These are phyloP conservation scores for Wickerhamiella kazuoi DNA, from an alignment of 805 yeast species.

Conservation along the genomic window DNA sequence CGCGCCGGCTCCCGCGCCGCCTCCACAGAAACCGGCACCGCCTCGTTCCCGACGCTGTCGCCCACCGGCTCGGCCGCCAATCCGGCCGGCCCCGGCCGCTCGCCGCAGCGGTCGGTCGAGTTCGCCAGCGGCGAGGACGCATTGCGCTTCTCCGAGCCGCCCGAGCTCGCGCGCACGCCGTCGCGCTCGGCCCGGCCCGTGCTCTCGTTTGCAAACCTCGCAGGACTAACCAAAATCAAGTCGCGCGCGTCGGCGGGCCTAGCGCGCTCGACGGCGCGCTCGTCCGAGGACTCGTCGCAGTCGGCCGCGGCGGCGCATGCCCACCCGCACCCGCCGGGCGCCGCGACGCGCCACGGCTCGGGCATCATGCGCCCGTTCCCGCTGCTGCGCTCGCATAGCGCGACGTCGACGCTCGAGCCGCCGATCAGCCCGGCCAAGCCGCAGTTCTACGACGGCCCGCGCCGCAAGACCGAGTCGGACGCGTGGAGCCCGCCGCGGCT, in stretches of 20 bases:
- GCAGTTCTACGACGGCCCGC: background rate
- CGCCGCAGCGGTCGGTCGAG: background rate
- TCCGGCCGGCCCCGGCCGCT: no score
- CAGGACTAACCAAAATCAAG: background rate
- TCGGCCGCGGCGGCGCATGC: background rate
- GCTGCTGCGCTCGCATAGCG: background rate
- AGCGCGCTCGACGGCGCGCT: background rate
- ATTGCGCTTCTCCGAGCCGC: background rate
- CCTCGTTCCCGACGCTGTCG: constrained; percentile 59
- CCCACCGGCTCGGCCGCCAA: constrained; percentile 84
- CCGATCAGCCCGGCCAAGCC: background rate
- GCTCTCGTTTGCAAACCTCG: background rate
- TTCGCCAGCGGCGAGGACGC: background rate
- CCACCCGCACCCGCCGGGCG: background rate
- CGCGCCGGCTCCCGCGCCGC: no score
- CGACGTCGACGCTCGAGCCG: background rate
- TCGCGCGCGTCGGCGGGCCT: background rate
- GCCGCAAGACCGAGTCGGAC: background rate
- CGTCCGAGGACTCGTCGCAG: background rate
- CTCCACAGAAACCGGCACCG: no score
- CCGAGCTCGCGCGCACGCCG: background rate
- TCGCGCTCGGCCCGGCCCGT: background rate
- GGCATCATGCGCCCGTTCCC: background rate
- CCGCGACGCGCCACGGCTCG: background rate
- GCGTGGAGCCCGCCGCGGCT: background rate